Evolutionary conservation across 2,329 filamentous ascomycete species (phyloP), one percentile per base, ranked within the genome.

Genomic region (Penicillium sp.): DNA sequence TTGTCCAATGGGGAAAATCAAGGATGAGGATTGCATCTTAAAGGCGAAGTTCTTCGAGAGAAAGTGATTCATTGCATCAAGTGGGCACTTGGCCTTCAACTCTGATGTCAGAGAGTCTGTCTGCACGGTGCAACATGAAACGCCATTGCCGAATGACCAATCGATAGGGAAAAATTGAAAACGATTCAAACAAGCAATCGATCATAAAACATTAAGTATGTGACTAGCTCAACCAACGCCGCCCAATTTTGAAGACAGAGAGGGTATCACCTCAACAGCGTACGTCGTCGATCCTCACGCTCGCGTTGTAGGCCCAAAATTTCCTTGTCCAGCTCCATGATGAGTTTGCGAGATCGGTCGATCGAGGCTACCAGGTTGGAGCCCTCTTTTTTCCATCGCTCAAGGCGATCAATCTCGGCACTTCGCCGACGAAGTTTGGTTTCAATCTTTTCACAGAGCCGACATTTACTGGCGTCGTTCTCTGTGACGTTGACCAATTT

Each of bases 391-490:
- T 78, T 75, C 90, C 90, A 95, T 51, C 90, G 84, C 56, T 77
- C 73, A 63, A 94, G 80, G 62, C 90, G 86, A 48, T 83, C 80
- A 40, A 78, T 67, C 76, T 94, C 88, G 72, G 89, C 88, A 64
- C 76, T 75, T 63, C 83, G 80, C 54, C 87, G 83, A 47, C 88
- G 82, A 64, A 80, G 73, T 74, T 95, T 95, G 71, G 86, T 90
- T 64, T 90, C 85, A 58, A 90, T 89, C 72, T 93, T 90, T 63
- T 89, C 84, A 74, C 91, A 97, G 54, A 90, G 77, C 66, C 86
- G 88, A 77, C 91, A 97, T 61, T 82, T 80, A 47, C 80, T 80
- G 38, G 68, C 60, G 46, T 85, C 76, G 50, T 76, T 75, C 55
- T 81, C 76, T 26, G 88, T 90, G 59, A 82, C 75, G 75, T 86